Percentiles rank a stretch among this genome's conserved stretches.
Evolutionary conservation across 495 filamentous ascomycete species (phyloP).

Genomic region (Mycothermus thermophilus): DNA sequence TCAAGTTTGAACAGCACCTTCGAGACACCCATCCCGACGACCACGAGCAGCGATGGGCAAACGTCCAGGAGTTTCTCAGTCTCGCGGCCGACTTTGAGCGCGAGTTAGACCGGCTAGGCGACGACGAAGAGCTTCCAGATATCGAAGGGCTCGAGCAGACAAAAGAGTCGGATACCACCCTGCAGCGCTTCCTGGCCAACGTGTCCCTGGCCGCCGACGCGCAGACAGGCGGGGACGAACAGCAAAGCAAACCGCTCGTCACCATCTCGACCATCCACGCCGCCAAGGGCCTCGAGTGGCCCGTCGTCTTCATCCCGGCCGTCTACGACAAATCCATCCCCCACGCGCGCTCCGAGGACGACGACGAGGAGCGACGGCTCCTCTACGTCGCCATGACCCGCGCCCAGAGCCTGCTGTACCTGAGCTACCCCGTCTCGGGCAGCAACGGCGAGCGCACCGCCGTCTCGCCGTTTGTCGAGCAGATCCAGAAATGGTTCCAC

Average conservation of each 20-base stretch:
- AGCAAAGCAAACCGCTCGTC: constrained; percentile 48
- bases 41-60: constrained; percentile 75
- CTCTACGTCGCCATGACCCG: constrained; percentile 98
- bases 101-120: constrained; percentile 31
- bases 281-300: constrained; percentile 96
- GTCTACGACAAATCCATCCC: constrained; percentile 88
- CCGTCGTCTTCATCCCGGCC: constrained; percentile 86
- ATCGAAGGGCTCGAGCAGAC: constrained; percentile 64
- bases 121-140: constrained; percentile 61
- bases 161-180: constrained; percentile 47
- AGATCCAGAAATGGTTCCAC: constrained; percentile 23
- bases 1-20: constrained; percentile 62
- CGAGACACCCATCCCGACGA: constrained; percentile 56
- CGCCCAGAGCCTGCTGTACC: constrained; percentile 80
- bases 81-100: constrained; percentile 59
- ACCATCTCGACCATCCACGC: constrained; percentile 96
- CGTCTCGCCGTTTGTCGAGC: constrained; percentile 28
- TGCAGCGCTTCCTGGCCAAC: constrained; percentile 80
- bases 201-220: constrained; percentile 73
- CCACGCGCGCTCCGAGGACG: constrained; percentile 82
- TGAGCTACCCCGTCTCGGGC: constrained; percentile 55
- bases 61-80: constrained; percentile 73
- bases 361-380: constrained; percentile 76
- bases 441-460: constrained; percentile 21
- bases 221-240: constrained; percentile 42